phyloP scores from a whole-genome alignment of 2,329 filamentous ascomycete genomes.

The Huntiella savannae region DNA sequence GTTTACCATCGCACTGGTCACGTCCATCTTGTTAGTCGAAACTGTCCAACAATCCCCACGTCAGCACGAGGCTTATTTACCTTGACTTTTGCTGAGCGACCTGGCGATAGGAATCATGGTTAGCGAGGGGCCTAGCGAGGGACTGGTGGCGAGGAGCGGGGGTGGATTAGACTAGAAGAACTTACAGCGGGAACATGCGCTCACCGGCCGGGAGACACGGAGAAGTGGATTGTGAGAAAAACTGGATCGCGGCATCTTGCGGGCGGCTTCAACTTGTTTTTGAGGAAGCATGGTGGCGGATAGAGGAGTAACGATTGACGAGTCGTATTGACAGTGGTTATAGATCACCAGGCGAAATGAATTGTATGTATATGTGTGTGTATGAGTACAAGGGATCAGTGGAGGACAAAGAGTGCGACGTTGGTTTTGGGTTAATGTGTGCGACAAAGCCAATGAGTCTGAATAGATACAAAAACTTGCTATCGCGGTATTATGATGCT shows the following conservation, averaged over 20 bases:
- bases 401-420: too few relatives aligned
- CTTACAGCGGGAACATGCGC: conserved; percentile 59
- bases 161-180: background rate
- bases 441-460: too few relatives aligned
- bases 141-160: background rate
- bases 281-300: background rate
- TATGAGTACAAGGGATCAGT: too few relatives aligned
- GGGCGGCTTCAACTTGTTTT: background rate
- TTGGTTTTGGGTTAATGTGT: too few relatives aligned
- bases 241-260: conserved; percentile 23
- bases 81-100: conserved; percentile 84
- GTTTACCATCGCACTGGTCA: conserved; percentile 69
- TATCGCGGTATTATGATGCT: too few relatives aligned
- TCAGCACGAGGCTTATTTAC: conserved; percentile 20
- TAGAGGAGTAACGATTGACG: background rate
- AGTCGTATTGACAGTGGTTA: background rate
- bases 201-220: conserved; percentile 60
- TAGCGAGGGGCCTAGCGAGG: background rate
- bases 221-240: conserved; percentile 39
- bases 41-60: conserved; percentile 3
- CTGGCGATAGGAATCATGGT: conserved; percentile 18
- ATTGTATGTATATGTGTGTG: too few relatives aligned
- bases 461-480: too few relatives aligned
- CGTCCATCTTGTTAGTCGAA: background rate
- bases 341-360: too few relatives aligned